A percentile compares a stretch with the other conserved stretches of the same genome.
phyloP scores from a whole-genome alignment of 2,329 filamentous ascomycete species.

The Amylocarpus encephaloides region DNA sequence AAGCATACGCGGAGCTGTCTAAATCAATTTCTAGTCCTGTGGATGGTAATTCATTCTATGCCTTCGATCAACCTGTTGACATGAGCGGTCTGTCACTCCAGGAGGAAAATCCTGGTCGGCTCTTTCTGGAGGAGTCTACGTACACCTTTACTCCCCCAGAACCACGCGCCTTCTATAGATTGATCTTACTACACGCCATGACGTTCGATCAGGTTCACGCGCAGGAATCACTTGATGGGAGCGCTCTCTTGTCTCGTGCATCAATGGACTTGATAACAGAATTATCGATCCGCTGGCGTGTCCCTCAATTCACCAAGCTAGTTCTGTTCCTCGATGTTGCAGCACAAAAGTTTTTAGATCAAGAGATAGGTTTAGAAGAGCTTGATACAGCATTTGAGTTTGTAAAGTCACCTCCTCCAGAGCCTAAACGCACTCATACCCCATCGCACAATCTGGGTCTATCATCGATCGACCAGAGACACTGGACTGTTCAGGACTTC shows the following conservation, averaged over 20 bases:
- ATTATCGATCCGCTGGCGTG: conserved; percentile 79
- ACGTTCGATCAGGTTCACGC: conserved; percentile 55
- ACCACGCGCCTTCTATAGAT: conserved; percentile 74
- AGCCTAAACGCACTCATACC: conserved; percentile 45
- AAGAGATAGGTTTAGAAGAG: conserved; percentile 73
- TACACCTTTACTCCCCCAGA: conserved; percentile 90
- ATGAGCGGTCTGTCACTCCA: conserved; percentile 28
- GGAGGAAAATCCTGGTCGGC: conserved; percentile 23
- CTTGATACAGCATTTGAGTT: conserved; percentile 78
- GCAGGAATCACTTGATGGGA: conserved; percentile 40
- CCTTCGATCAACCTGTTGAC: conserved; percentile 35
- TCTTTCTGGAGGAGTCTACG: conserved; percentile 51
- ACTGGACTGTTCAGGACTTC: conserved; percentile 65
- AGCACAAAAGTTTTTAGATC: conserved; percentile 76
- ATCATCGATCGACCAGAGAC: conserved; percentile 49
- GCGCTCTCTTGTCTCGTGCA: conserved; percentile 60
- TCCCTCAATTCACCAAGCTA: conserved; percentile 74
- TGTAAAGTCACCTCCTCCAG: conserved; percentile 64
- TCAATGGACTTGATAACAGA: conserved; percentile 81
- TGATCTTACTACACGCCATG: conserved; percentile 72
- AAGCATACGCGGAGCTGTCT: conserved; percentile 47
- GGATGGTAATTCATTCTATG: conserved; percentile 33
- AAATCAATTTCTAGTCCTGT: conserved; percentile 45
- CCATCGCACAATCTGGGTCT: conserved; percentile 37
- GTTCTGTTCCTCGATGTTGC: conserved; percentile 80